These are phyloP conservation scores for Cladosporium sp. DNA, from an alignment of 2,329 filamentous ascomycete genomes.

Conservation along the genomic window DNA sequence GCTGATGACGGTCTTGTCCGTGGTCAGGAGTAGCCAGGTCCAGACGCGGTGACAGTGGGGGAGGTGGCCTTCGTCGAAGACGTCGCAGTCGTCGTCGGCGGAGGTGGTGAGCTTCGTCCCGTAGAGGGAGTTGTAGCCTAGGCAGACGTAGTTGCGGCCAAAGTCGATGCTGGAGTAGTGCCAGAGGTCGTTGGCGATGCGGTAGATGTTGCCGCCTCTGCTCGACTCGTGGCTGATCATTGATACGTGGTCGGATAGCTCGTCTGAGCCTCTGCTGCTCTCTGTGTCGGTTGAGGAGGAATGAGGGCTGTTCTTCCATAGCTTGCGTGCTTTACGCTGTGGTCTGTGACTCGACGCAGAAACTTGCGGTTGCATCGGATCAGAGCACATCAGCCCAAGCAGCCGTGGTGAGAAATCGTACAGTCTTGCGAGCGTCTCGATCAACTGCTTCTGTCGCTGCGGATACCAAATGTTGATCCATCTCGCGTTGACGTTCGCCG, in stretches of 20 bases:
- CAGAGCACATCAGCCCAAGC: constrained; percentile 56
- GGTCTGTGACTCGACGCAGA: constrained; percentile 16
- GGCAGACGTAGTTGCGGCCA: constrained; percentile 60
- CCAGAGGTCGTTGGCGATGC: constrained; percentile 64
- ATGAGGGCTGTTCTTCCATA: constrained; percentile 9
- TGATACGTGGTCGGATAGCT: constrained; percentile 24
- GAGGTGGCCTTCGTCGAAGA: constrained; percentile 10
- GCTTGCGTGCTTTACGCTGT: constrained; percentile 11
- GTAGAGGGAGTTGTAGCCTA: constrained; percentile 64
- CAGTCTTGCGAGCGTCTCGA: constrained; percentile 52
- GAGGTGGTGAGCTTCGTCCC: constrained; percentile 33
- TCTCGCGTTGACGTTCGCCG: constrained; percentile 50
- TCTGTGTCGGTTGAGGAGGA: constrained; percentile 15
- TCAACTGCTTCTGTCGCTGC: constrained; percentile 49
- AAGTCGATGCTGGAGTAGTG: constrained; percentile 70
- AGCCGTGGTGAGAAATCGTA: constrained; percentile 66
- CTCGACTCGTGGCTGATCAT: constrained; percentile 20
- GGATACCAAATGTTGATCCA: constrained; percentile 76
- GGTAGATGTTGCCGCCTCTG: constrained; percentile 42
- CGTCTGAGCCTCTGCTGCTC: constrained; percentile 18
- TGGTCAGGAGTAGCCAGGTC: constrained; percentile 65
- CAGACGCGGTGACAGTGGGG: constrained; percentile 45
- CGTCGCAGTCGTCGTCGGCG: constrained; percentile 31
- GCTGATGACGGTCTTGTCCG: constrained; percentile 65
- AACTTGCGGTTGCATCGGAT: constrained; percentile 36